These are phyloP conservation scores for Conoideocrella luteorostrata DNA, from an alignment of 2,329 filamentous ascomycete species.

Conservation along the genomic window DNA sequence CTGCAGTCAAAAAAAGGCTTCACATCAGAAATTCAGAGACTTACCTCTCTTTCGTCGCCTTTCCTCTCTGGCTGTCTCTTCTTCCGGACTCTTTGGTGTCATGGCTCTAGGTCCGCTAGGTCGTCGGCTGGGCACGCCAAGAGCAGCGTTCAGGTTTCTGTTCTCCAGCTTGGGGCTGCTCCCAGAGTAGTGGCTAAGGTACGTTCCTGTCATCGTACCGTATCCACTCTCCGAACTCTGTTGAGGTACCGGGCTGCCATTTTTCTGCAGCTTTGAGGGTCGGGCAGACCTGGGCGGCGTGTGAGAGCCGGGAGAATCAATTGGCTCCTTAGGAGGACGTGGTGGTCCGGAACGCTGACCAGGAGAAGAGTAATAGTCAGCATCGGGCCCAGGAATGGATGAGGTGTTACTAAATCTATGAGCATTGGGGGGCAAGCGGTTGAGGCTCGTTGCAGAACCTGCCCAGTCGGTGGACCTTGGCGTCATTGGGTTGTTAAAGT, in stretches of 20 bases:
- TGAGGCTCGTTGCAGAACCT: constrained; percentile 52
- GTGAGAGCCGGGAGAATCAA: constrained; percentile 35
- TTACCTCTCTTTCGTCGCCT: constrained; percentile 53
- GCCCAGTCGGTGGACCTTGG: constrained; percentile 57
- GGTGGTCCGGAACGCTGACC: constrained; percentile 40
- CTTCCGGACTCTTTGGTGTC: constrained; percentile 49
- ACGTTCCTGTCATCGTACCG: constrained; percentile 39
- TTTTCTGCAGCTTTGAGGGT: constrained; percentile 42
- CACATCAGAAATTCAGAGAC: constrained; percentile 12
- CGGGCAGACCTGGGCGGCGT: constrained; percentile 42
- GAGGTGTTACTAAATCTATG: constrained; percentile 44
- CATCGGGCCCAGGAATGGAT: constrained; percentile 25
- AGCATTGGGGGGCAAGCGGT: constrained; percentile 41
- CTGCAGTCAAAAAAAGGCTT: neutral
- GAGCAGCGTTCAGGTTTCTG: constrained; percentile 47
- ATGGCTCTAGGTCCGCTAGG: constrained; percentile 55
- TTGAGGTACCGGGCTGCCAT: constrained; percentile 50
- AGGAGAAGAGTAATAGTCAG: constrained; percentile 41
- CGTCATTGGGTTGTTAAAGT: constrained; percentile 56
- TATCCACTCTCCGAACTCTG: constrained; percentile 51
- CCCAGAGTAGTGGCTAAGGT: constrained; percentile 44
- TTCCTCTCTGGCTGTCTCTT: constrained; percentile 40
- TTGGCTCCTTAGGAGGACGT: constrained; percentile 57
- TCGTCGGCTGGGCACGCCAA: constrained; percentile 44
- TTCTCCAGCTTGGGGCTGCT: constrained; percentile 54